These are phyloP conservation scores for Pichia rugopelliculosa DNA, from an alignment of 805 yeast species.

Conservation along the genomic window DNA sequence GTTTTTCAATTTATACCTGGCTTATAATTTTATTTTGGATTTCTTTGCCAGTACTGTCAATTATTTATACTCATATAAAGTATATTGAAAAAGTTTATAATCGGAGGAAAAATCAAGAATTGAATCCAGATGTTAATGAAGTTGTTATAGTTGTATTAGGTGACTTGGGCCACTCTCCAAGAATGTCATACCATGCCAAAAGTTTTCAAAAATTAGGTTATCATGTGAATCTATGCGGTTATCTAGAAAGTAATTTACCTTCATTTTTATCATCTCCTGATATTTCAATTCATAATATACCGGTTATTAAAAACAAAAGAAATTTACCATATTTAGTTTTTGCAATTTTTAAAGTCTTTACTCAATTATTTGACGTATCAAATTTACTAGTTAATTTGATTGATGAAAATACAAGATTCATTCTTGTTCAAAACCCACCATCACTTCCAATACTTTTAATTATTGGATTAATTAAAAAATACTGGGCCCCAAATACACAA, in stretches of 20 bases:
- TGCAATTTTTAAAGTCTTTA: conserved; percentile 49
- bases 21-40: conserved; percentile 39
- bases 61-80: conserved; percentile 32
- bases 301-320: conserved; percentile 31
- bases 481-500: conserved; percentile 41
- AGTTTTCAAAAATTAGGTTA: conserved; percentile 66
- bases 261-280: conserved; percentile 42
- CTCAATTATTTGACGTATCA: conserved; percentile 45
- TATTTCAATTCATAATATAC: conserved; percentile 38
- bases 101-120: conserved; percentile 9
- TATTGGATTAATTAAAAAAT: conserved; percentile 43
- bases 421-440: conserved; percentile 89
- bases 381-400: conserved; percentile 43
- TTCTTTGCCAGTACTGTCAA: conserved; percentile 38
- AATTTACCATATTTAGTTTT: conserved; percentile 49
- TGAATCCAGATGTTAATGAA: conserved; percentile 33
- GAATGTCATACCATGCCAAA: conserved; percentile 85
- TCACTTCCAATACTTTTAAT: conserved; percentile 73
- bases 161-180: conserved; percentile 90
- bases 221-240: conserved; percentile 80
- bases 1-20: conserved; percentile 35
- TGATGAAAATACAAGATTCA: conserved; percentile 54
- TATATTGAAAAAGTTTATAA: conserved; percentile 14
- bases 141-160: conserved; percentile 82
- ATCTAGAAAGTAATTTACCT: conserved; percentile 52